A percentile compares a stretch with the other conserved stretches of the same genome.
Evolutionary conservation across 164 flowering plant genomes (phyloP).

Genomic region (Magnolia sinica): DNA sequence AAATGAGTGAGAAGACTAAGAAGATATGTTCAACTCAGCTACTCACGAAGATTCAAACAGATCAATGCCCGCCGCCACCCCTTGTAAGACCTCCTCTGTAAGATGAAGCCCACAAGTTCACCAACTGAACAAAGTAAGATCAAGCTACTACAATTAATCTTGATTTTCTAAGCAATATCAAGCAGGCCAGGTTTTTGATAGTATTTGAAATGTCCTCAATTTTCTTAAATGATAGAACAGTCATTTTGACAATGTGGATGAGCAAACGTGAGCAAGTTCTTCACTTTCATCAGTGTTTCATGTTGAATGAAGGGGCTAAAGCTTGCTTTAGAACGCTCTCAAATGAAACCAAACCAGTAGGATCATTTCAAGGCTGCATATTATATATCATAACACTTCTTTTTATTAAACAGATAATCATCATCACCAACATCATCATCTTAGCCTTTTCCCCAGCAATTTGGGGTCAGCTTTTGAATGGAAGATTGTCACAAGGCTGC

Average conservation of each 20-base stretch:
- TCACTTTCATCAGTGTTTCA: background rate
- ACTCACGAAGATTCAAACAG: constrained; percentile 78
- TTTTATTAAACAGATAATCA: too few species aligned
- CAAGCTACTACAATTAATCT: background rate
- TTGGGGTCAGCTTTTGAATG: too few species aligned
- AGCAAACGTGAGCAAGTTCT: background rate
- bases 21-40: constrained; percentile 1
- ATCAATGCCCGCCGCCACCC: constrained; percentile 84
- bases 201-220: background rate
- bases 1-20: background rate
- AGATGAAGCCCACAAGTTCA: constrained; percentile 17
- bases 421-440: too few species aligned
- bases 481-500: too few species aligned
- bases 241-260: background rate
- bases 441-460: too few species aligned
- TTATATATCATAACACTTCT: too few species aligned
- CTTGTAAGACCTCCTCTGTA: constrained; percentile 85
- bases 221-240: background rate
- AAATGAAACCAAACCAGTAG: too few species aligned
- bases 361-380: too few species aligned
- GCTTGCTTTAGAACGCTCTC: too few species aligned
- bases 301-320: background rate
- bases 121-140: background rate
- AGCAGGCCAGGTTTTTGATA: background rate
- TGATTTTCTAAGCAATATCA: background rate